Base-by-base conservation (phyloP, 192 early-diverging fungal genomes). In the Cetraspora pellucida region DNA sequence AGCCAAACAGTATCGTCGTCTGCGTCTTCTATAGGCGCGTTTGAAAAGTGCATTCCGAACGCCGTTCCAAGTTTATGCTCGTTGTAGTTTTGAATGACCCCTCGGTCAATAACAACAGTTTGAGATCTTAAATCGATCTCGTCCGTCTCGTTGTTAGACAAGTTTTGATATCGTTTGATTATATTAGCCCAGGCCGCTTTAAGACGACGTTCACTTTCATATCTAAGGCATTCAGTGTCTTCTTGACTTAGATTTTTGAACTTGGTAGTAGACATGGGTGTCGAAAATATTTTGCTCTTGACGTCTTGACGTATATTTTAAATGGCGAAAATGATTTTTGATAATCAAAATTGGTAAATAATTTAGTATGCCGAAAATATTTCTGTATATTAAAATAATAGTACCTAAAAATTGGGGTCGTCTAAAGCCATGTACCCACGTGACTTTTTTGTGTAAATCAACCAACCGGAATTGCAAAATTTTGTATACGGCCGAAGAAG, bases 111-210 rank as follows among this genome's bases (percentile, higher is more conserved):
- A 23, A 68, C 45, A 25, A 68, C n/a, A 6, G 44, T 44, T 49
- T 68, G 43, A 13, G 45, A 37, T 25, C 10, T 25, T 25, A 68
- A 25, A 25, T 68, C 66, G 6, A 68, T 68, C 44, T 25, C 66
- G 14, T 68, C 66, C 3, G 66, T 27, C 14, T 68, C 45, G 14
- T 68, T 44, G 1, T n/a, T 11, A 1, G 44, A 47, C 19, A 68
- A 9, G 13, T 68, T 27, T 47, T 68, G 43, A 68, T 68, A 68
- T 3, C 66, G 66, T 47, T 68, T 68, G 47, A 68, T 68, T 37
- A 68, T 68, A 6, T 47, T 43, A 47, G 66, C 66, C 66, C 66
- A 68, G 6, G 66, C n/a, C 2, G 66, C 17, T 28, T 68, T 68
- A n/a, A 68, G 25, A 23, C 66, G 66, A 68, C 44, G 23, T 47